Percentiles rank a stretch among this genome's conserved stretches.
These are phyloP conservation scores for Fomitopsis serialis DNA, from an alignment of 768 basidiomycete genomes.

Conservation along the genomic window DNA sequence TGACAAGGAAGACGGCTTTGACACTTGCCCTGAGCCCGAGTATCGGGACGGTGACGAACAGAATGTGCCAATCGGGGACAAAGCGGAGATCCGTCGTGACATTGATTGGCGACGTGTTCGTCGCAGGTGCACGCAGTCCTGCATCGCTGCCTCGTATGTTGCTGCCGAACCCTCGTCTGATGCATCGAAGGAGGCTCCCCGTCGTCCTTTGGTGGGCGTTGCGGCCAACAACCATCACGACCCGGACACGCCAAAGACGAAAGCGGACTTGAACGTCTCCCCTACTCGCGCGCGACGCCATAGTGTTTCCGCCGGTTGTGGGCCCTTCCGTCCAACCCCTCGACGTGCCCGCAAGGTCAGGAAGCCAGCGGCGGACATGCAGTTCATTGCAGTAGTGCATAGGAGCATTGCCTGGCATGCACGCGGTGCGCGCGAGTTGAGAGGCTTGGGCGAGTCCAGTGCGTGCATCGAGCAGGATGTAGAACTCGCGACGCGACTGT, in stretches of 20 bases:
- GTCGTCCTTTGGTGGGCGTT: background rate
- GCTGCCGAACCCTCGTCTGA: background rate
- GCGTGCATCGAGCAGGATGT: conserved; percentile 27
- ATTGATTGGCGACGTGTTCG: conserved; percentile 14
- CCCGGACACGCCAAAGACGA: background rate
- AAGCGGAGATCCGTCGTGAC: background rate
- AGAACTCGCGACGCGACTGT: conserved; percentile 27
- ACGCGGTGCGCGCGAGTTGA: background rate
- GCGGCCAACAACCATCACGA: background rate
- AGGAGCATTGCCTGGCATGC: conserved; percentile 27
- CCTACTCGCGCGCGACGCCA: conserved; percentile 3
- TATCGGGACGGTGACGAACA: background rate
- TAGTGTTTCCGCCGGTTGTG: background rate
- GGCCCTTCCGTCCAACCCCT: conserved; percentile 4
- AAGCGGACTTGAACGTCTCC: background rate
- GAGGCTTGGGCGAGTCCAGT: background rate
- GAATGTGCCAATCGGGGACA: too few species aligned
- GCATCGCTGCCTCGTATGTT: conserved; percentile 19
- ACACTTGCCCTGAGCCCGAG: conserved; percentile 13
- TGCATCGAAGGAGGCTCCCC: background rate
- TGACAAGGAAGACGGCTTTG: conserved; percentile 11
- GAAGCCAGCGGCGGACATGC: conserved; percentile 23
- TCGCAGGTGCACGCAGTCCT: conserved; percentile 29
- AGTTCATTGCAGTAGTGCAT: conserved; percentile 32
- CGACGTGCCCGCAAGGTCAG: conserved; percentile 27